Evolutionary conservation across 495 filamentous ascomycete genomes (phyloP).

Genomic region (Hypoxylon intermedium): DNA sequence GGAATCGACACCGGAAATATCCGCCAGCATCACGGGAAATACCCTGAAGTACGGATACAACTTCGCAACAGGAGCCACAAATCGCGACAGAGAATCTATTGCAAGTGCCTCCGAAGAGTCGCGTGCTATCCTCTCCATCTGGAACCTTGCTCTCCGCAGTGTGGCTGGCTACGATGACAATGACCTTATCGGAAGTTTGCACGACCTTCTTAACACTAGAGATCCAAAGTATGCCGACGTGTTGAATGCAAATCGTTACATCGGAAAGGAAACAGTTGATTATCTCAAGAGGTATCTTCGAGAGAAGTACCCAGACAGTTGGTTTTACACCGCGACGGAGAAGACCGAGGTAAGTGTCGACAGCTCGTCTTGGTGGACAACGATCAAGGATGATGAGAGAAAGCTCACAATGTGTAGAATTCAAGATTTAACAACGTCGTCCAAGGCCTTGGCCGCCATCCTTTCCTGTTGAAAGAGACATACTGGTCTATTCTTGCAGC

Average conservation of each 20-base stretch:
- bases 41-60: slow-evolving; percentile 33
- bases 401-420: slow-evolving; percentile 18
- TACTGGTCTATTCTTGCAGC: slow-evolving; percentile 30
- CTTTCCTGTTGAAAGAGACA: slow-evolving; percentile 13
- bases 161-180: too few relatives aligned
- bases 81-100: slow-evolving; percentile 33
- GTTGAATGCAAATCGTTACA: background rate
- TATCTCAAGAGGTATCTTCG: slow-evolving; percentile 8
- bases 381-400: background rate
- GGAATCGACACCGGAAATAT: slow-evolving; percentile 4
- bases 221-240: slow-evolving; percentile 10
- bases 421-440: slow-evolving; percentile 16
- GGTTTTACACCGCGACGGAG: slow-evolving; percentile 22
- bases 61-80: slow-evolving; percentile 23
- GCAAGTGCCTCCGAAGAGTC: slow-evolving; percentile 18
- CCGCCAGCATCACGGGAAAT: slow-evolving; percentile 25
- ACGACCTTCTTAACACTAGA: slow-evolving; percentile 13
- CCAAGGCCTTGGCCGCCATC: slow-evolving; percentile 15
- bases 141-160: slow-evolving; percentile 7
- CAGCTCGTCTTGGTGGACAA: background rate
- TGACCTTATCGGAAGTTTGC: slow-evolving; percentile 1
- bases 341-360: slow-evolving; percentile 13
- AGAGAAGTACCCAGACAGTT: slow-evolving; percentile 12
- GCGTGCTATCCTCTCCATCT: slow-evolving; percentile 24
- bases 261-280: background rate